phyloP scores from a whole-genome alignment of 106 monocot genomes.

The Acorus calamus region DNA sequence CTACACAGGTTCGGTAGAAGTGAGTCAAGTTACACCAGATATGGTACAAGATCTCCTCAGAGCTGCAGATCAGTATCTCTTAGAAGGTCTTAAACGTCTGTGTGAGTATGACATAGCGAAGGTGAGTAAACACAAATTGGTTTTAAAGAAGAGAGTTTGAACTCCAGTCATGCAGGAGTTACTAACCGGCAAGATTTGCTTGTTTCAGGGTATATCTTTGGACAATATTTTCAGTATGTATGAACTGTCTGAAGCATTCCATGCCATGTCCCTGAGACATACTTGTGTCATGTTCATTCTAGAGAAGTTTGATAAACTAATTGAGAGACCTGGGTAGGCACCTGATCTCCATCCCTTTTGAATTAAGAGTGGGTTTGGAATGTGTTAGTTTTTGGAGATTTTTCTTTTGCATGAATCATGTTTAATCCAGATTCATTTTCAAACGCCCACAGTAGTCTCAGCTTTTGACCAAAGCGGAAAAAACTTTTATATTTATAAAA shows the following conservation, averaged over 20 bases:
- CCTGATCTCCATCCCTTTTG: background rate
- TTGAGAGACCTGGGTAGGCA: constrained; percentile 51
- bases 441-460: no score
- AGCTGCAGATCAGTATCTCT: constrained; percentile 95
- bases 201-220: constrained; percentile 51
- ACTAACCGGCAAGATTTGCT: background rate
- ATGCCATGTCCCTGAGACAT: constrained; percentile 74
- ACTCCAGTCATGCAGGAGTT: background rate
- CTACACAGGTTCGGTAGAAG: constrained; percentile 81
- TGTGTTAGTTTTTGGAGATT: background rate
- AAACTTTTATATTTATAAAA: no score
- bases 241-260: constrained; percentile 82
- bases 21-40: constrained; percentile 23
- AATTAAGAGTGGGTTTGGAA: background rate
- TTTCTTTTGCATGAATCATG: no score
- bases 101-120: constrained; percentile 92
- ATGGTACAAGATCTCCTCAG: constrained; percentile 91
- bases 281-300: constrained; percentile 78
- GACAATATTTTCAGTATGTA: constrained; percentile 88
- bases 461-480: no score
- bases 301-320: constrained; percentile 75
- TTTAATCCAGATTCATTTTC: no score
- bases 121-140: constrained; percentile 20
- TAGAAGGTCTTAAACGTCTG: constrained; percentile 89
- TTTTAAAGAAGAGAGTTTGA: background rate